Evolutionary conservation across 1,139 yeast species (phyloP).

Genomic region (Pneumocystis carinii): DNA sequence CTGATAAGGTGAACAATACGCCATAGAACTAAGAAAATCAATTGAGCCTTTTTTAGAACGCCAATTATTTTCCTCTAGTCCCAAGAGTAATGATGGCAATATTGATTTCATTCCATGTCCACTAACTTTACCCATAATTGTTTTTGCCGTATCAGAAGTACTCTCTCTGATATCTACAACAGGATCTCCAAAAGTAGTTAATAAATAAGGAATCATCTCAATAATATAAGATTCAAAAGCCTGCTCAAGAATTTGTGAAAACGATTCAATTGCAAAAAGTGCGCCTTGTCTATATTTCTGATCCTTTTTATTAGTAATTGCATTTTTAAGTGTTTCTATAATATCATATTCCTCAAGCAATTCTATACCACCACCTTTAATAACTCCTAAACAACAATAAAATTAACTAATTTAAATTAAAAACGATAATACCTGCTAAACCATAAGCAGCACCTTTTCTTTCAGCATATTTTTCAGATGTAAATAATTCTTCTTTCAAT

Average conservation of each 20-base stretch:
- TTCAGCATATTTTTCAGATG: conserved; percentile 35
- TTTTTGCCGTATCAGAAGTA: conserved; percentile 72
- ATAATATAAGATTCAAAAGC: conserved; percentile 87
- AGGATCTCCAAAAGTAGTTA: conserved; percentile 72
- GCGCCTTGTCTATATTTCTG: conserved; percentile 72
- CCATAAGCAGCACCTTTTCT: conserved; percentile 96
- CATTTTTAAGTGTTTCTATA: conserved; percentile 62
- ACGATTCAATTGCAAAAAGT: conserved; percentile 69
- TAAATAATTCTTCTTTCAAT: conserved; percentile 46
- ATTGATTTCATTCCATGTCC: conserved; percentile 81
- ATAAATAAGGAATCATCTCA: conserved; percentile 67
- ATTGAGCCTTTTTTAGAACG: conserved; percentile 95
- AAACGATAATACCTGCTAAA: conserved; percentile 48
- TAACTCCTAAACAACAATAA: conserved; percentile 25
- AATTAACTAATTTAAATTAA: not conserved
- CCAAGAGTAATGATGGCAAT: conserved; percentile 78
- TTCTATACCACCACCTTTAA: conserved; percentile 75
- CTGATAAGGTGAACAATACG: conserved; percentile 88
- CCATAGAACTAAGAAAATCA: conserved; percentile 92
- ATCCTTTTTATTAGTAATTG: conserved; percentile 75
- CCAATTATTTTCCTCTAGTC: conserved; percentile 85
- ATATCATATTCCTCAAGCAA: conserved; percentile 63
- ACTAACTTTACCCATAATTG: conserved; percentile 81
- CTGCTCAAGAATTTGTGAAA: conserved; percentile 60
- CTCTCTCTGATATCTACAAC: conserved; percentile 78